Conservation (phyloP, 2,329 filamentous ascomycete genomes). For the Tolypocladium nubicola region DNA sequence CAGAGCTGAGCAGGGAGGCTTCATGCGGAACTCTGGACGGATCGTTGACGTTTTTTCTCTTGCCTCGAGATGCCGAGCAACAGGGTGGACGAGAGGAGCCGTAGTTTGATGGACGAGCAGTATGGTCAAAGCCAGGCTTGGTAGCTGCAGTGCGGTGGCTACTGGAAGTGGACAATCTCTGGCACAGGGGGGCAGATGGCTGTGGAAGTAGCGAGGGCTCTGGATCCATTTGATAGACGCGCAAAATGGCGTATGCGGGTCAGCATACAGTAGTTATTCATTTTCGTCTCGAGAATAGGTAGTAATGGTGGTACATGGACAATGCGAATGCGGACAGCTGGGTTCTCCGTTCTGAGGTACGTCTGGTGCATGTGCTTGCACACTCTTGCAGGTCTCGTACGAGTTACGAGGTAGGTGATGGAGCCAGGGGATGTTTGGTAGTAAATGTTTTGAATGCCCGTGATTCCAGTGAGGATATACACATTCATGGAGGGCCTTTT, state of each 20-base stretch:
- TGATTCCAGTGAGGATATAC: no score
- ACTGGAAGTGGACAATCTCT: neutral
- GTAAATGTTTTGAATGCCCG: no score
- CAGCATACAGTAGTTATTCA: neutral
- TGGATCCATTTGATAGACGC: conserved; percentile 7
- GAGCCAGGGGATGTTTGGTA: no score
- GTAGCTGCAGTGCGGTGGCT: neutral
- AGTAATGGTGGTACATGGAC: neutral
- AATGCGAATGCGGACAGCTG: neutral
- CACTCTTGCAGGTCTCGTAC: neutral
- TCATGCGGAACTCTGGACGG: neutral
- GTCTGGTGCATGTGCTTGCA: neutral
- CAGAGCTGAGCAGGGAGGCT: conserved; percentile 54
- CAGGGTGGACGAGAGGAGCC: neutral
- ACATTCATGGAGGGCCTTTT: no score
- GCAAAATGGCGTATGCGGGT: conserved; percentile 4
- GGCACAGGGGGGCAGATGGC: neutral
- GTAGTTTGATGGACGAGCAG: neutral
- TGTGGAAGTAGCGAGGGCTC: conserved; percentile 1
- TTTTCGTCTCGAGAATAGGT: neutral
- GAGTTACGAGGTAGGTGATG: no score
- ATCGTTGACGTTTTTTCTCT: neutral
- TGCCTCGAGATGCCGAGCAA: neutral
- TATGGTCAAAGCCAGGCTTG: neutral
- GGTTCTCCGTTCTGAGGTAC: neutral